Evolutionary conservation across 73 alveolate genomes (phyloP).

Genomic region (Stentor roeselii): DNA sequence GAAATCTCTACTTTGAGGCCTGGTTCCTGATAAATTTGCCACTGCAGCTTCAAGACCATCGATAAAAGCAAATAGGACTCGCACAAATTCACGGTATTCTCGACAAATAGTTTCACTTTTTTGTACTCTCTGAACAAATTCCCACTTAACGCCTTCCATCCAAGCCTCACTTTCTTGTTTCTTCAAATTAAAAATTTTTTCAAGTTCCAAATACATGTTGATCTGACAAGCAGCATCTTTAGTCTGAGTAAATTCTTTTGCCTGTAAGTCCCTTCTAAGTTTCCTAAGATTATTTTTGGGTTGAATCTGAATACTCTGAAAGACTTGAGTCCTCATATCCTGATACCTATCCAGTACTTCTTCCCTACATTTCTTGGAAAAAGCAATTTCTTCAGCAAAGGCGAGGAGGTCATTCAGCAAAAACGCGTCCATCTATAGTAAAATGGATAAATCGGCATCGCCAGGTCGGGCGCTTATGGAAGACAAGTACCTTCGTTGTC

Average conservation of each 20-base stretch:
- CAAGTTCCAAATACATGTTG: neutral
- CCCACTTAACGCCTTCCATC: neutral
- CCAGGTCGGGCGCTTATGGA: neutral
- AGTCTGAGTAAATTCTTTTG: neutral
- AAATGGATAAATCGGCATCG: neutral
- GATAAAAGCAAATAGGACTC: neutral
- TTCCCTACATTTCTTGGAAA: neutral
- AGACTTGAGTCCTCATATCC: neutral
- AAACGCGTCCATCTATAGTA: neutral
- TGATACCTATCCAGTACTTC: neutral
- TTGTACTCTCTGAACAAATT: neutral
- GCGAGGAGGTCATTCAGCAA: neutral
- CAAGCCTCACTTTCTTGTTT: neutral
- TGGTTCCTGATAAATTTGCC: neutral
- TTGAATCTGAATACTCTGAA: too few species aligned
- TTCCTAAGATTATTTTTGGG: neutral
- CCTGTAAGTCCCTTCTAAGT: neutral
- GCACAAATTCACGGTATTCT: neutral
- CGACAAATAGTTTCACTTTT: neutral
- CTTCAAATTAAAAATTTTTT: too few species aligned
- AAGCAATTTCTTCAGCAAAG: neutral
- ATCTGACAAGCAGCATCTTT: neutral
- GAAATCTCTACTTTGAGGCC: neutral
- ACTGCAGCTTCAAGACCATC: neutral
- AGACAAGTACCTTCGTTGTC: neutral